phyloP scores from a whole-genome alignment of 352 stramenopile genomes.

The Phytopythium ostracodes region DNA sequence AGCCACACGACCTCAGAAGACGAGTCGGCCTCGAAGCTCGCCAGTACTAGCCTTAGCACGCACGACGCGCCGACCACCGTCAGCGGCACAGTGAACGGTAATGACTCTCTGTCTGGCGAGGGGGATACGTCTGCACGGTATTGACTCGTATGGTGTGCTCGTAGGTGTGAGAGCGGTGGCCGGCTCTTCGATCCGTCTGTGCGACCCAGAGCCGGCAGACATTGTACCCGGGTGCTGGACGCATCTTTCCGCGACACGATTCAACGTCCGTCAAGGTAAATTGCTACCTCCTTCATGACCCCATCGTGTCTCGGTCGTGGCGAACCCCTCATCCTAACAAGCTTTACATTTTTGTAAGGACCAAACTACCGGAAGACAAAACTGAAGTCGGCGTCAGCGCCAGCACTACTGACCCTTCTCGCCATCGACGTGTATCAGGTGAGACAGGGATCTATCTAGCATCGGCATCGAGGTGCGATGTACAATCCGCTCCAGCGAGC shows the following conservation, averaged over 20 bases:
- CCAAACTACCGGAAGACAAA: conserved; percentile 80
- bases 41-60: not conserved
- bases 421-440: conserved; percentile 76
- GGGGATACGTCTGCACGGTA: not conserved
- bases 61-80: not conserved
- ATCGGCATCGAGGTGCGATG: not conserved
- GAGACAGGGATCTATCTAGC: conserved; percentile 1
- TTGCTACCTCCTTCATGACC: not conserved
- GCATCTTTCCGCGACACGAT: conserved; percentile 59
- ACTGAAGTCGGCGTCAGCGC: conserved; percentile 52
- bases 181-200: conserved; percentile 54
- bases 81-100: conserved; percentile 5
- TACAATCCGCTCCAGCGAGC: not conserved
- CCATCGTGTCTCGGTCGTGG: no score
- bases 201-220: conserved; percentile 25
- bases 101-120: not conserved
- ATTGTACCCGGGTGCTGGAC: conserved; percentile 51
- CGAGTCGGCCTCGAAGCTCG: not conserved
- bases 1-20: not conserved
- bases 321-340: no score
- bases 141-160: not conserved
- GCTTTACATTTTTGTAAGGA: no score
- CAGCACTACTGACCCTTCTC: conserved; percentile 53
- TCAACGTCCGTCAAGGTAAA: conserved; percentile 76
- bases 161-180: conserved; percentile 38